These are phyloP conservation scores for Musa itinerans DNA, from an alignment of 176 grass and related monocot species.

Conservation along the genomic window DNA sequence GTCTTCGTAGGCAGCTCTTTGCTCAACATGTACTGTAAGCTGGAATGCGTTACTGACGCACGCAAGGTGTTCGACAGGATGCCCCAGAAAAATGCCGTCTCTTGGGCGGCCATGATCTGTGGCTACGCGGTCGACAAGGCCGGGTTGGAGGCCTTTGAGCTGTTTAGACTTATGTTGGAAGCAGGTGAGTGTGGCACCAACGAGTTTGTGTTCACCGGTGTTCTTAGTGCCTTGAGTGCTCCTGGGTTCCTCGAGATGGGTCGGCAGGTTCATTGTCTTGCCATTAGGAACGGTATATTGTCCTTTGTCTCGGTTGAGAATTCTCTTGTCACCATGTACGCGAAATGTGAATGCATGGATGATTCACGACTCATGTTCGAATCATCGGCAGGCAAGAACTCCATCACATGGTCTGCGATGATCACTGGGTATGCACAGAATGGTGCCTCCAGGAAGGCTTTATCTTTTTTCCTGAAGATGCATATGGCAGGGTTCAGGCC, in stretches of 20 bases:
- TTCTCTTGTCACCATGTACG: constrained; percentile 61
- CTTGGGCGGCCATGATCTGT: constrained; percentile 55
- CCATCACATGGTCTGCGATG: constrained; percentile 73
- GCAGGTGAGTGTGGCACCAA: constrained; percentile 30
- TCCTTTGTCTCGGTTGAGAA: constrained; percentile 55
- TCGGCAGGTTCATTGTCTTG: constrained; percentile 42
- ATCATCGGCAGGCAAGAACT: constrained; percentile 39
- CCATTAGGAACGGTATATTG: constrained; percentile 37
- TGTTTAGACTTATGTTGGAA: constrained; percentile 48
- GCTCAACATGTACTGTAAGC: constrained; percentile 66
- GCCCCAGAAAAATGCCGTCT: constrained; percentile 37
- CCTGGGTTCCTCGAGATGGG: constrained; percentile 41
- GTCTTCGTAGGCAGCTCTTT: constrained; percentile 46
- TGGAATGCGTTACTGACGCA: constrained; percentile 30
- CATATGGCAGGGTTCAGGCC: constrained; percentile 45
- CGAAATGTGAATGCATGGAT: constrained; percentile 44
- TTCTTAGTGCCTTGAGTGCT: constrained; percentile 52
- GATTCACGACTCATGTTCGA: constrained; percentile 46
- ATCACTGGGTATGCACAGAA: constrained; percentile 65
- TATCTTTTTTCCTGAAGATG: constrained; percentile 54
- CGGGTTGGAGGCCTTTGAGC: constrained; percentile 30
- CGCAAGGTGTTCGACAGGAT: constrained; percentile 55
- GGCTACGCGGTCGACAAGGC: constrained; percentile 47
- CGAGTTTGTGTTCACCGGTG: constrained; percentile 46
- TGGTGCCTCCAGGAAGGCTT: constrained; percentile 31